A percentile compares a stretch with the other conserved stretches of the same genome.
phyloP scores from a whole-genome alignment of 495 filamentous ascomycete genomes.

The Hyaloscypha variabilis region DNA sequence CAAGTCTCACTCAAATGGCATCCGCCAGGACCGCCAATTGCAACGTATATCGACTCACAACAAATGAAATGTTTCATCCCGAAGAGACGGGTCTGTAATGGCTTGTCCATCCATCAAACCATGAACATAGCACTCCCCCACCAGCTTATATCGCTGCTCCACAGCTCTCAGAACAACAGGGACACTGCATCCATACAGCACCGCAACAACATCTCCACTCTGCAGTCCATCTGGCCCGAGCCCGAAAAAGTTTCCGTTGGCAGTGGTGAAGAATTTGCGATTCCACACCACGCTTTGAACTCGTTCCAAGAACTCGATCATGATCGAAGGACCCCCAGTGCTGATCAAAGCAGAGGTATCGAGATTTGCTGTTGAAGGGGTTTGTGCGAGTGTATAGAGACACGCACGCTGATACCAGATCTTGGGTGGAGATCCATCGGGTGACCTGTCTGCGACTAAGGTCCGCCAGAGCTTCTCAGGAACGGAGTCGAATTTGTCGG shows the following conservation, averaged over 20 bases:
- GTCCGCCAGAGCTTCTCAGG: not conserved
- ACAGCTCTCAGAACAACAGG: slow-evolving; percentile 24
- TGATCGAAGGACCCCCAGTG: not conserved
- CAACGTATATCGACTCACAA: not conserved
- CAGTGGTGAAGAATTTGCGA: not conserved
- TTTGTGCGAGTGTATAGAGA: not conserved
- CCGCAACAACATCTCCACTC: slow-evolving; percentile 23
- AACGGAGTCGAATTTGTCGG: not conserved
- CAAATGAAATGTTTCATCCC: slow-evolving; percentile 2
- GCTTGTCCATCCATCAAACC: slow-evolving; percentile 20
- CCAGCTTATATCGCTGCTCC: slow-evolving; percentile 11
- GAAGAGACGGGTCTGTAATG: not conserved
- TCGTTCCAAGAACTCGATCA: not conserved
- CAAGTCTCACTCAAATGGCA: not conserved
- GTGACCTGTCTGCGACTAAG: not conserved
- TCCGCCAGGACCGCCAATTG: not conserved
- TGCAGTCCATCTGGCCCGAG: slow-evolving; percentile 17
- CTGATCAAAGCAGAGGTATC: not conserved
- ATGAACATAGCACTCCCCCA: slow-evolving; percentile 27
- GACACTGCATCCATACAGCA: slow-evolving; percentile 28
- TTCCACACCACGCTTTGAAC: not conserved
- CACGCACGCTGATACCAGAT: not conserved
- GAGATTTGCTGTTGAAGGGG: not conserved
- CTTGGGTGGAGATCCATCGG: not conserved
- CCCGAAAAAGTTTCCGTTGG: slow-evolving; percentile 1